phyloP scores from a whole-genome alignment of 805 yeast species.

The Grigorovia jiainica region DNA sequence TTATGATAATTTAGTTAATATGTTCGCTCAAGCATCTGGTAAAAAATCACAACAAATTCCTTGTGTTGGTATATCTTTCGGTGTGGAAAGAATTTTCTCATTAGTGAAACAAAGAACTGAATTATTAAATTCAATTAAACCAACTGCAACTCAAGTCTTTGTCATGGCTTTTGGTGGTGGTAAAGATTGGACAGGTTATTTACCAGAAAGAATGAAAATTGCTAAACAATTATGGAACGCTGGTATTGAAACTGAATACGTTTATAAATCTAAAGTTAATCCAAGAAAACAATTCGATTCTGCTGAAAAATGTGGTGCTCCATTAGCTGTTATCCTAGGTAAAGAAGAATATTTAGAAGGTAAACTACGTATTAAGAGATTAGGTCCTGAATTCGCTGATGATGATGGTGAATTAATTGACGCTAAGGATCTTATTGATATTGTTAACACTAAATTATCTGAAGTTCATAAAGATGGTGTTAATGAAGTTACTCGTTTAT shows the following conservation, averaged over 20 bases:
- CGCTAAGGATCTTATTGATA: conserved; percentile 47
- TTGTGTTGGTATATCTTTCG: conserved; percentile 95
- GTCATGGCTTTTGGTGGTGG: conserved; percentile 99
- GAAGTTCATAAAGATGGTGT: conserved; percentile 47
- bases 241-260: conserved; percentile 83
- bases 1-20: conserved; percentile 91
- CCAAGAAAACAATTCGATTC: conserved; percentile 95
- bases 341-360: conserved; percentile 83
- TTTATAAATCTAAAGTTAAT: conserved; percentile 89
- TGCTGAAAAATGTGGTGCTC: conserved; percentile 90
- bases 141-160: conserved; percentile 85
- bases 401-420: conserved; percentile 79
- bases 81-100: conserved; percentile 91
- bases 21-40: conserved; percentile 81
- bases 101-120: conserved; percentile 69
- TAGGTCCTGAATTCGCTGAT: conserved; percentile 81
- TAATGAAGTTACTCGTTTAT: conserved; percentile 54
- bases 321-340: conserved; percentile 85
- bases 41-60: conserved; percentile 77
- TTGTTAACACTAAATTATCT: conserved; percentile 41
- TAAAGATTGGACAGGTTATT: conserved; percentile 87
- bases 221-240: conserved; percentile 78
- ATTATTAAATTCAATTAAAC: conserved; percentile 47
- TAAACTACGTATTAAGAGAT: conserved; percentile 71
- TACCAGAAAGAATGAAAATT: conserved; percentile 83